Percentiles rank a stretch among this genome's conserved stretches.
phyloP scores from a whole-genome alignment of 495 filamentous ascomycete species.

The Acidomyces sp. region DNA sequence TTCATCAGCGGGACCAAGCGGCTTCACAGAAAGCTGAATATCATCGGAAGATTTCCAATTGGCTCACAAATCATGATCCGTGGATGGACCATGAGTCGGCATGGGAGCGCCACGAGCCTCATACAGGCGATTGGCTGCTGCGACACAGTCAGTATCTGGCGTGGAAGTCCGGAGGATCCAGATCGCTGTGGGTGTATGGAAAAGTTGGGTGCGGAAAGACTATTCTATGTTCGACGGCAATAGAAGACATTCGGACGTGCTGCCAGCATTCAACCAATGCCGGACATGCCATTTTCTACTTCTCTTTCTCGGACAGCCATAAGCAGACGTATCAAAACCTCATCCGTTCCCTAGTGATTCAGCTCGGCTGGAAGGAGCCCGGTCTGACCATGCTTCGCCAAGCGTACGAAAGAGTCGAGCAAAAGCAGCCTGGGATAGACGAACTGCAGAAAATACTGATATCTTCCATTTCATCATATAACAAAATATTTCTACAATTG shows the following conservation, averaged over 20 bases:
- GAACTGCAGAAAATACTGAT: constrained; percentile 13
- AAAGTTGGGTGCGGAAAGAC: constrained; percentile 22
- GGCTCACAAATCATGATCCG: constrained; percentile 16
- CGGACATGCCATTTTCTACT: constrained; percentile 14
- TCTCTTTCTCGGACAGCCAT: constrained; percentile 14
- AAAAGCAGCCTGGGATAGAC: constrained; percentile 4
- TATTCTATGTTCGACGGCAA: constrained; percentile 14
- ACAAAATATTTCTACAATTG: constrained; percentile 12
- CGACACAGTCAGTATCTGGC: constrained; percentile 6
- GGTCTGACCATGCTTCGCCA: constrained; percentile 9
- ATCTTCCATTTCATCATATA: neutral
- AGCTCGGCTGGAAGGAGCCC: constrained; percentile 13
- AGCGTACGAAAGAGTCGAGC: constrained; percentile 10
- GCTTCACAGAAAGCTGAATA: constrained; percentile 8
- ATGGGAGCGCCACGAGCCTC: constrained; percentile 11
- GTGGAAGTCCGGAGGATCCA: constrained; percentile 9
- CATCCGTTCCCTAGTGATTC: constrained; percentile 12
- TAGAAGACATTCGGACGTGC: constrained; percentile 13
- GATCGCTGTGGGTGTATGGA: constrained; percentile 14
- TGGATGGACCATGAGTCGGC: constrained; percentile 15
- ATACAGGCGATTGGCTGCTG: constrained; percentile 17
- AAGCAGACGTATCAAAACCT: constrained; percentile 14
- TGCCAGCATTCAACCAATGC: constrained; percentile 6
- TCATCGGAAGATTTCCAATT: constrained; percentile 13
- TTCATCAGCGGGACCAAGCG: neutral